Percentiles rank a stretch among this genome's conserved stretches.
Conservation (phyloP, 164 flowering plant species). For the Magnolia sinica region DNA sequence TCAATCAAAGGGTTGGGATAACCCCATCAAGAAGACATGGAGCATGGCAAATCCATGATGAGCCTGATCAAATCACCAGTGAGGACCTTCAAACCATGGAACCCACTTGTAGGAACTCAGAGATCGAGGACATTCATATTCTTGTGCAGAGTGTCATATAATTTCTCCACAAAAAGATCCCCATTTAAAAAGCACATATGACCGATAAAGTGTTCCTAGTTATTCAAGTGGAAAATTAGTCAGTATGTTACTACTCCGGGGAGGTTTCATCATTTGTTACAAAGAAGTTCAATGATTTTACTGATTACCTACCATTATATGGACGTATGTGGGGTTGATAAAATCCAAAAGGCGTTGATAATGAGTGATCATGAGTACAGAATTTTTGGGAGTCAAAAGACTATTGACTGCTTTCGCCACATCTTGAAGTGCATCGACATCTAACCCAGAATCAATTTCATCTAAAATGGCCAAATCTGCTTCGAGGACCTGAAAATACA, state of each 20-base stretch:
- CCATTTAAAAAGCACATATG: background rate
- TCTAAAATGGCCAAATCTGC: slow-evolving; percentile 91
- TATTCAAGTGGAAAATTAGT: background rate
- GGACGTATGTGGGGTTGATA: slow-evolving; percentile 70
- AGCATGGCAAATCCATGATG: too few species aligned
- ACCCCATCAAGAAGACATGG: too few species aligned
- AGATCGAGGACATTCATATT: too few species aligned
- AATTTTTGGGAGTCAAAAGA: slow-evolving; percentile 65
- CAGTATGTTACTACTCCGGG: background rate
- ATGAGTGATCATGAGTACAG: slow-evolving; percentile 91
- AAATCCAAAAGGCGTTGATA: slow-evolving; percentile 78
- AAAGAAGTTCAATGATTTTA: background rate
- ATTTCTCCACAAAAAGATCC: too few species aligned
- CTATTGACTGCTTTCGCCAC: slow-evolving; percentile 88
- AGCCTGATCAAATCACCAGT: too few species aligned
- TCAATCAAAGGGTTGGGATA: too few species aligned
- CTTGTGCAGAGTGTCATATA: too few species aligned
- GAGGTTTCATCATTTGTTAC: background rate
- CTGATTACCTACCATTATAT: slow-evolving; percentile 70
- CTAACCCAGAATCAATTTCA: slow-evolving; percentile 98
- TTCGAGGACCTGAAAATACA: slow-evolving; percentile 70
- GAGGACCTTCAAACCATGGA: too few species aligned
- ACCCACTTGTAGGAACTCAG: too few species aligned
- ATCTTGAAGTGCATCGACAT: slow-evolving; percentile 93
- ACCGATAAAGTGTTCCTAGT: too few species aligned